A percentile compares a stretch with the other conserved stretches of the same genome.
phyloP scores from a whole-genome alignment of 2,329 filamentous ascomycete species.

The Arachnopeziza araneosa region DNA sequence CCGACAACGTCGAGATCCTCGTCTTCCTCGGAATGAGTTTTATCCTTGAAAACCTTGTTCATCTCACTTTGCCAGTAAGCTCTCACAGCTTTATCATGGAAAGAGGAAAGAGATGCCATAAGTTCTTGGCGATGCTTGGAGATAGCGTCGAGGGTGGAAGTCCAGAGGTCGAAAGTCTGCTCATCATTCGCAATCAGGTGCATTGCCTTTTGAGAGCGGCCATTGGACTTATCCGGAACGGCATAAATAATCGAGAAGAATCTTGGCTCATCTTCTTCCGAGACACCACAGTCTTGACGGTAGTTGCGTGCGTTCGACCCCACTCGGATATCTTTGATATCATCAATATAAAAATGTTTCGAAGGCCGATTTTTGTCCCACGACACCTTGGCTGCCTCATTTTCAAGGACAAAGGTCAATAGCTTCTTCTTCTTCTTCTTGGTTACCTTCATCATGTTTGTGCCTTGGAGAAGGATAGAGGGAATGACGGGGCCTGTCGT shows the following conservation, averaged over 20 bases:
- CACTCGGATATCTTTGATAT: slow-evolving; percentile 84
- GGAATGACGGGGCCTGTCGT: slow-evolving; percentile 66
- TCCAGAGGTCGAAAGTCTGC: slow-evolving; percentile 73
- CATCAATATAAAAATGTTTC: slow-evolving; percentile 90
- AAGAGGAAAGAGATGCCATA: slow-evolving; percentile 84
- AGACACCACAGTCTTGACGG: slow-evolving; percentile 72
- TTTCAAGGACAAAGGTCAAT: slow-evolving; percentile 68
- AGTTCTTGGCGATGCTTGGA: slow-evolving; percentile 81
- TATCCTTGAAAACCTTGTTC: slow-evolving; percentile 56
- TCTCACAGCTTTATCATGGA: slow-evolving; percentile 74
- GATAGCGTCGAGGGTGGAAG: slow-evolving; percentile 74
- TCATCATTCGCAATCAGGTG: slow-evolving; percentile 78
- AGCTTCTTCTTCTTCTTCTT: slow-evolving; percentile 75
- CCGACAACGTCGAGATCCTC: slow-evolving; percentile 72
- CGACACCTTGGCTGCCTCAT: slow-evolving; percentile 76
- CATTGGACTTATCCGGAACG: slow-evolving; percentile 71
- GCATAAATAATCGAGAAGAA: slow-evolving; percentile 92
- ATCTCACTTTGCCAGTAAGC: slow-evolving; percentile 86
- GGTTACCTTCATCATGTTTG: slow-evolving; percentile 73
- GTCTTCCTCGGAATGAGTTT: slow-evolving; percentile 46
- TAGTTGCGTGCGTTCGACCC: slow-evolving; percentile 84
- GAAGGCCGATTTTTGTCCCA: slow-evolving; percentile 77
- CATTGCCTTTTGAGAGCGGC: slow-evolving; percentile 66
- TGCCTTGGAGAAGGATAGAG: slow-evolving; percentile 70
- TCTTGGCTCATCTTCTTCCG: slow-evolving; percentile 59